Percentiles rank a stretch among this genome's conserved stretches.
These are phyloP conservation scores for Ceratocystis cacaofunesta DNA, from an alignment of 2,329 filamentous ascomycete genomes.

Conservation along the genomic window DNA sequence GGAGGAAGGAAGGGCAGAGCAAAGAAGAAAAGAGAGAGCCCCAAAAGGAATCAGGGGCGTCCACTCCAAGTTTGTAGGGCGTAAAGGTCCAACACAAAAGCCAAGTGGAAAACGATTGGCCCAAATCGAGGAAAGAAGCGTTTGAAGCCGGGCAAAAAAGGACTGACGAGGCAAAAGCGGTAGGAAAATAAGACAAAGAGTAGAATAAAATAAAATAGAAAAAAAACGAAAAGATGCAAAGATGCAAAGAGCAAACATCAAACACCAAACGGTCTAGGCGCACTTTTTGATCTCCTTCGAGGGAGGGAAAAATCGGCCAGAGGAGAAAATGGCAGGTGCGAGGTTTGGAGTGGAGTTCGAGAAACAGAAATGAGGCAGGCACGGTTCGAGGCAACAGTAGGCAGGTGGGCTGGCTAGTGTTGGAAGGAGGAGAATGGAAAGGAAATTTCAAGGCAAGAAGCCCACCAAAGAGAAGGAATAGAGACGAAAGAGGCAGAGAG, in stretches of 20 bases:
- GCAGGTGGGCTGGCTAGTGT: background rate
- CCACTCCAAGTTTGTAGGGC: background rate
- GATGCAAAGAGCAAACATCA: background rate
- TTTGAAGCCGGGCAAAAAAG: background rate
- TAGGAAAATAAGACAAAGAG: background rate
- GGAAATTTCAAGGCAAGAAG: background rate
- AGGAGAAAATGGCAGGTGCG: background rate
- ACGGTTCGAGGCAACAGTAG: background rate
- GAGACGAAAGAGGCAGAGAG: too few relatives aligned
- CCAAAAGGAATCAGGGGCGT: background rate
- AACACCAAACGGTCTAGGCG: too few relatives aligned
- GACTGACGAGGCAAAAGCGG: conserved; percentile 5
- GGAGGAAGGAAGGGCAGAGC: background rate
- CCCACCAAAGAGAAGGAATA: too few relatives aligned
- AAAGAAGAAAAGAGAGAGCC: background rate
- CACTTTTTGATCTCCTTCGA: too few relatives aligned
- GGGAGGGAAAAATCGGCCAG: background rate
- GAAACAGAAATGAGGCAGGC: background rate
- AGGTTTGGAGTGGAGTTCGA: background rate
- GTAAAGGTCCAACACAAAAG: background rate
- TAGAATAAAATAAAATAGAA: background rate
- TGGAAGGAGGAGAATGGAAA: background rate
- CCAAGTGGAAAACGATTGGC: background rate
- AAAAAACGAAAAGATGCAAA: background rate
- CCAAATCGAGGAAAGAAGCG: background rate